These are phyloP conservation scores for Crinitomyces ghanaensis DNA, from an alignment of 805 yeast species.

Conservation along the genomic window DNA sequence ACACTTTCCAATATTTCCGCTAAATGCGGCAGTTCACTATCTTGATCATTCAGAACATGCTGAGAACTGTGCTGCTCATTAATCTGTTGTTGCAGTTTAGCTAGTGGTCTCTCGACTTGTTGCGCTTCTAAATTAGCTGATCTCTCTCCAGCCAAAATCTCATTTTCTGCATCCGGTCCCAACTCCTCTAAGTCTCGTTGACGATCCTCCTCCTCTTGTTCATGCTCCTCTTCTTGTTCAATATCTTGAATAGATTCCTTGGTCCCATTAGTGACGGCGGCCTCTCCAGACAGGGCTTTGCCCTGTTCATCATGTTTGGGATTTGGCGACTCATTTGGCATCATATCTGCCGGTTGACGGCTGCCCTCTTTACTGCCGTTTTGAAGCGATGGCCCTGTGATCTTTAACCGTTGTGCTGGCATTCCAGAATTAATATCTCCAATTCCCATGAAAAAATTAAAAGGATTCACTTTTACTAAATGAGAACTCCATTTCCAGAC, in stretches of 20 bases:
- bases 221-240: not conserved
- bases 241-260: too few species aligned
- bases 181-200: not conserved
- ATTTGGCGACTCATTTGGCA: too few species aligned
- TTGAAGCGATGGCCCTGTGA: too few species aligned
- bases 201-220: not conserved
- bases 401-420: conserved; percentile 1
- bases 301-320: not conserved
- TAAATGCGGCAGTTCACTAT: conserved; percentile 57
- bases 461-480: conserved; percentile 84
- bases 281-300: not conserved
- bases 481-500: conserved; percentile 98
- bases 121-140: conserved; percentile 67
- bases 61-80: conserved; percentile 13
- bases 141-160: conserved; percentile 33
- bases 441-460: conserved; percentile 90
- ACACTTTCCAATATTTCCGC: conserved; percentile 51
- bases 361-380: too few species aligned
- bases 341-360: too few species aligned
- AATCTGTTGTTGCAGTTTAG: conserved; percentile 55
- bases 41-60: conserved; percentile 64
- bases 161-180: conserved; percentile 1
- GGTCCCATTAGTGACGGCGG: conserved; percentile 1
- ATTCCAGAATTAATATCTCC: conserved; percentile 96
- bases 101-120: conserved; percentile 72